phyloP scores from a whole-genome alignment of 2,329 filamentous ascomycete genomes.

The Raffaelea deltoideospora region DNA sequence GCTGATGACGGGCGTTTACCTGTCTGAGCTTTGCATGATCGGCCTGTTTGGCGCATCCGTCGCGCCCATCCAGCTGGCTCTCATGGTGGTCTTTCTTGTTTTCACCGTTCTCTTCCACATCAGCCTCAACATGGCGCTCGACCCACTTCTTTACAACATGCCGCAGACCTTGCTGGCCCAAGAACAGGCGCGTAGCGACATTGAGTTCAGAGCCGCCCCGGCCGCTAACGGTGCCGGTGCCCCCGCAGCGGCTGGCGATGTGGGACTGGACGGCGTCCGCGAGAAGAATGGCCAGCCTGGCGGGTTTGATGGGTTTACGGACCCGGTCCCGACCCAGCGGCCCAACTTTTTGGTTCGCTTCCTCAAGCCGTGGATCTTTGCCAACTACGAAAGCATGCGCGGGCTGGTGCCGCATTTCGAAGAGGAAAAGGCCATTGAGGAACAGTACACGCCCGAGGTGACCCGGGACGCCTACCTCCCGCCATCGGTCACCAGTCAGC shows the following conservation, averaged over 20 bases:
- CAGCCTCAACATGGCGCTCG: slow-evolving; percentile 55
- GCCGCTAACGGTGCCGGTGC: not conserved
- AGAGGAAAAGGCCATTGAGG: slow-evolving; percentile 24
- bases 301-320: slow-evolving; percentile 6
- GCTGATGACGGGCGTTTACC: slow-evolving; percentile 65
- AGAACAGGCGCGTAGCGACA: slow-evolving; percentile 20
- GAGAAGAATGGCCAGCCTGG: slow-evolving; percentile 8
- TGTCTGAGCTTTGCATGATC: slow-evolving; percentile 65
- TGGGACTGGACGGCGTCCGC: slow-evolving; percentile 1
- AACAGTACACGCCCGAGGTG: slow-evolving; percentile 44
- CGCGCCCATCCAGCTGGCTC: slow-evolving; percentile 51
- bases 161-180: slow-evolving; percentile 51
- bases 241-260: slow-evolving; percentile 10
- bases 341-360: slow-evolving; percentile 50
- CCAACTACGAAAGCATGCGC: slow-evolving; percentile 56
- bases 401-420: slow-evolving; percentile 48
- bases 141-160: slow-evolving; percentile 63
- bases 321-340: slow-evolving; percentile 17
- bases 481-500: slow-evolving; percentile 46
- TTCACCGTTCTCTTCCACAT: slow-evolving; percentile 66
- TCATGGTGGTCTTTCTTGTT: slow-evolving; percentile 62
- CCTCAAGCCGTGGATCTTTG: slow-evolving; percentile 63
- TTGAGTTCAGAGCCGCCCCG: slow-evolving; percentile 9
- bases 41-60: slow-evolving; percentile 62
- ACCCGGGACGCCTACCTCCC: slow-evolving; percentile 59